Conservation (phyloP, 345 rosid species). For the Balakata baccata region DNA sequence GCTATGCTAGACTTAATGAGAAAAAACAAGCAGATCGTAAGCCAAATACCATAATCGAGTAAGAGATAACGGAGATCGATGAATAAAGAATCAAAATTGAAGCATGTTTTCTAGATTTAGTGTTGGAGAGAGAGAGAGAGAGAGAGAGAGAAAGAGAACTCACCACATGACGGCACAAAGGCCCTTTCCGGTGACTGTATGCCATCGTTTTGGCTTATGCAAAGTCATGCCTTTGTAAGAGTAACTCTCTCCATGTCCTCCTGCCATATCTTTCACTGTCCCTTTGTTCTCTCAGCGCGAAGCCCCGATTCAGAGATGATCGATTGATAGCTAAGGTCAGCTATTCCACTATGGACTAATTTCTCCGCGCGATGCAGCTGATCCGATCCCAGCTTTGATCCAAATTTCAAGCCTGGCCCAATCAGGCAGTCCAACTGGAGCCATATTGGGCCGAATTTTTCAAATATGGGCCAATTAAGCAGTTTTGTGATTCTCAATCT, state of each 20-base stretch:
- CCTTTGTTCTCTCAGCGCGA: not conserved
- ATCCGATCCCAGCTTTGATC: not conserved
- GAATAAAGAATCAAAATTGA: not conserved
- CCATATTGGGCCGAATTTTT: no score
- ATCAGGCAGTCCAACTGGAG: not conserved
- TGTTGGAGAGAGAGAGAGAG: not conserved
- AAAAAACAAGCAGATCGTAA: not conserved
- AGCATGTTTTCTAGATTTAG: not conserved
- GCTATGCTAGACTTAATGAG: not conserved
- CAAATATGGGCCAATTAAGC: no score
- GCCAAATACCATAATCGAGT: not conserved
- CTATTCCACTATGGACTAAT: not conserved
- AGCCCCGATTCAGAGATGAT: not conserved
- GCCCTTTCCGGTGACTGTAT: conserved; percentile 79
- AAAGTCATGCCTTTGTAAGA: conserved; percentile 70
- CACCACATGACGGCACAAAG: conserved; percentile 89
- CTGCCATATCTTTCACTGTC: conserved; percentile 46
- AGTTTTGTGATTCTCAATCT: no score
- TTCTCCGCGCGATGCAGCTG: not conserved
- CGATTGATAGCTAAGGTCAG: not conserved
- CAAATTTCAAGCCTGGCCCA: not conserved
- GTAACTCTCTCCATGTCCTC: conserved; percentile 63
- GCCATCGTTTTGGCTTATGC: conserved; percentile 85
- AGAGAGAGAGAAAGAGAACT: not conserved
- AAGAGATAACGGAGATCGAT: not conserved